These are phyloP conservation scores for Alternaria brassicae DNA, from an alignment of 2,329 filamentous ascomycete species.

Conservation along the genomic window DNA sequence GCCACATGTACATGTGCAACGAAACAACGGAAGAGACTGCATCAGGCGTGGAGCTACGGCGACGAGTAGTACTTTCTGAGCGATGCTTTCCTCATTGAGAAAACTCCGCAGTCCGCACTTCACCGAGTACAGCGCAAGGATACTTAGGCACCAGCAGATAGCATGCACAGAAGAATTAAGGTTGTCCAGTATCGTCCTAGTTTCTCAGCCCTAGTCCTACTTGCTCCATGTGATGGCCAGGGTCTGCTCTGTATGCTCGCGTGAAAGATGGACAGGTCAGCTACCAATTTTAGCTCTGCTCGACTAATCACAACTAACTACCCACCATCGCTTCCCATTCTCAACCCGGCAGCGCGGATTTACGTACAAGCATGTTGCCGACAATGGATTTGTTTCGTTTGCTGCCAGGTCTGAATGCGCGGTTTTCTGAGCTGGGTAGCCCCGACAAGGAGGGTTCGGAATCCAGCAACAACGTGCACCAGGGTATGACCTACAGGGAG, in stretches of 20 bases:
- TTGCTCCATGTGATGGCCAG: slow-evolving; percentile 14
- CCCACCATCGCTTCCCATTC: slow-evolving; percentile 4
- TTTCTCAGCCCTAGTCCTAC: slow-evolving; percentile 10
- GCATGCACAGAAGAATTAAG: slow-evolving; percentile 15
- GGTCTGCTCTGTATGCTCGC: slow-evolving; percentile 12
- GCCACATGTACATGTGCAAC: slow-evolving; percentile 5
- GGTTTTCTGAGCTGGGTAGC: background rate
- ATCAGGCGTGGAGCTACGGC: background rate
- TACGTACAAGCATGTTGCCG: slow-evolving; percentile 19
- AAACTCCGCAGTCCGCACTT: background rate
- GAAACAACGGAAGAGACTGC: slow-evolving; percentile 1
- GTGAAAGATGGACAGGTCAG: slow-evolving; percentile 9
- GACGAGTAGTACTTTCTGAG: background rate
- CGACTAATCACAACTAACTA: slow-evolving; percentile 3
- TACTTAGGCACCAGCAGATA: slow-evolving; percentile 7
- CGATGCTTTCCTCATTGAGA: background rate
- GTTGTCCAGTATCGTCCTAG: slow-evolving; percentile 8
- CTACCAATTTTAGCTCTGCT: slow-evolving; percentile 11
- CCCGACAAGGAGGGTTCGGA: background rate
- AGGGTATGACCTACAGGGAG: slow-evolving; percentile 10
- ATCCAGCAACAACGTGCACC: slow-evolving; percentile 3
- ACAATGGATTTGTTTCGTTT: background rate
- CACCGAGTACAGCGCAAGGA: slow-evolving; percentile 6
- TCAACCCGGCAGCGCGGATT: slow-evolving; percentile 13
- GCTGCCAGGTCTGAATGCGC: background rate